phyloP scores from a whole-genome alignment of 176 grass and related monocot genomes.

The Urochloa ruziziensis region DNA sequence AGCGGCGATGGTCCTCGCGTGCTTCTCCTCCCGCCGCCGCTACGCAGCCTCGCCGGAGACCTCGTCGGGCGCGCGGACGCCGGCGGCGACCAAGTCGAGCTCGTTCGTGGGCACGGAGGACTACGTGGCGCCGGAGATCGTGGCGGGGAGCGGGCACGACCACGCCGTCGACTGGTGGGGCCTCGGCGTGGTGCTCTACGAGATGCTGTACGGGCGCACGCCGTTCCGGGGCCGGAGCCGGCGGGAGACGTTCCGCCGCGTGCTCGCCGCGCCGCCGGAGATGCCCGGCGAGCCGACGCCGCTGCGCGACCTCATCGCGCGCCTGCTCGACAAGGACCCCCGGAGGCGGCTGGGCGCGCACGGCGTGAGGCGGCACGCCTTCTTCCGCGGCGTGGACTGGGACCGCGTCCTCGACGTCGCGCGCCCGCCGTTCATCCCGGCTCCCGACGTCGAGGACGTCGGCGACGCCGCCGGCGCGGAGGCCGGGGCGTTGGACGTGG shows the following conservation, averaged over 20 bases:
- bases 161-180: conserved; percentile 81
- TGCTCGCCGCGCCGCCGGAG: conserved; percentile 53
- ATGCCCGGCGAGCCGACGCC: conserved; percentile 52
- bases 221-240: conserved; percentile 71
- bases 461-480: not conserved
- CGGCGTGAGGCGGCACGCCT: conserved; percentile 63
- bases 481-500: conserved; percentile 51
- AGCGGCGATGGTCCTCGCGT: not conserved
- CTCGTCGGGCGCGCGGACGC: not conserved
- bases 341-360: conserved; percentile 40
- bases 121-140: conserved; percentile 83
- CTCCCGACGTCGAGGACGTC: not conserved
- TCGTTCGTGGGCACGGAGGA: conserved; percentile 95
- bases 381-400: conserved; percentile 65
- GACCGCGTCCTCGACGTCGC: conserved; percentile 51
- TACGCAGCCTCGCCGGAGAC: conserved; percentile 39
- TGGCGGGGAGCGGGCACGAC: conserved; percentile 65
- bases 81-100: conserved; percentile 50
- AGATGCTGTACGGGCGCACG: conserved; percentile 74
- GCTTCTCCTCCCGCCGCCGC: conserved; percentile 35
- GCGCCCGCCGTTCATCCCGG: conserved; percentile 77
- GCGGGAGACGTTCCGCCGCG: conserved; percentile 72
- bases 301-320: conserved; percentile 49
- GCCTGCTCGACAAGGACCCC: conserved; percentile 75
- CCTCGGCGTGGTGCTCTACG: conserved; percentile 72